Evolutionary conservation across 2,329 filamentous ascomycete genomes (phyloP), one percentile per base, ranked within the genome.

Genomic region (Arthrobotrys megalospora): DNA sequence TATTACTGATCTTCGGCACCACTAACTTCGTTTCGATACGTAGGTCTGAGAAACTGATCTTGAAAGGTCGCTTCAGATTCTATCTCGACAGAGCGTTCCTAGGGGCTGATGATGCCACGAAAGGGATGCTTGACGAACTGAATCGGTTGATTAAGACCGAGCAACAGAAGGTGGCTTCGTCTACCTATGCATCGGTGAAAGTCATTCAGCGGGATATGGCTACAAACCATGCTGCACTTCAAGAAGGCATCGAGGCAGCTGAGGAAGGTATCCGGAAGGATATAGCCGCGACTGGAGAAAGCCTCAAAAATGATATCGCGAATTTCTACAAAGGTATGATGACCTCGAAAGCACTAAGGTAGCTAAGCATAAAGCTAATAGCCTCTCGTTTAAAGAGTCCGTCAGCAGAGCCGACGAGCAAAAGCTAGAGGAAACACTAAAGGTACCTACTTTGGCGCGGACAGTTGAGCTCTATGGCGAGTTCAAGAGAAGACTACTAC

Each of bases 21-120:
- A 10, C 52, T 58, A 12, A 41, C 32, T 16, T 19, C 1, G 10
- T 1, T 16, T 14, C 8, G 52, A 16, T 28, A 6, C 5, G 8
- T 21, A 58, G 52, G 34, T 58, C 52, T 6, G 52, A 58, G 52
- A 58, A 41, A 6, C 38, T 58, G 52, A 58, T 58, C 3, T 10
- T 58, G 52, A 41, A 58, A 16, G 32, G 34, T 24, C 52, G 52
- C 16, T 58, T 58, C 10, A 19, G 34, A n/a, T 58, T 58, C 8
- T 58, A 58, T 24, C 52, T 58, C n/a, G 52, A 24, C 52, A 58
- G 21, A 16, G 52, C 34, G 6, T 58, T 58, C 34, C 32, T 58
- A 8, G 52, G 52, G 8, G 10, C 52, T 8, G 52, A 58, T 36
- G 52, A 58, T 5, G 52, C 52, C 6, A 58, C 52, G 34, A 58